phyloP scores from a whole-genome alignment of 352 stramenopile genomes.

The Hyaloperonospora arabidopsidis region DNA sequence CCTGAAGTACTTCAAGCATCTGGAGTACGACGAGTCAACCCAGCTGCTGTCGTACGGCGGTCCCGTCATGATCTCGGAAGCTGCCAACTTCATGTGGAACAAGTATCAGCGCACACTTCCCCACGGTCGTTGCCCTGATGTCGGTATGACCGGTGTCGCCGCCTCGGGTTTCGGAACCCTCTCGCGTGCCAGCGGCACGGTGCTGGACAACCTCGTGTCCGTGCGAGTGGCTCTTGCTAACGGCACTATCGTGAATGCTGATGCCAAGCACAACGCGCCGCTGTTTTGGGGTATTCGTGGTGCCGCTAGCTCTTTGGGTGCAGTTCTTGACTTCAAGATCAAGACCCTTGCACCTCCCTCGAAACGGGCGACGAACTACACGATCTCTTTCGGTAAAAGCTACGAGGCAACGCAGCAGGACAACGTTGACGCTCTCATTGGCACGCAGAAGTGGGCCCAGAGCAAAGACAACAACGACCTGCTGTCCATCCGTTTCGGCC shows the following conservation, averaged over 20 bases:
- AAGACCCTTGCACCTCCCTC: conserved; percentile 15
- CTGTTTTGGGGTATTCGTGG: conserved; percentile 23
- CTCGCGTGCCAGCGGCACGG: conserved; percentile 16
- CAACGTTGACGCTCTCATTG: conserved; percentile 19
- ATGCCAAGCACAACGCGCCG: conserved; percentile 16
- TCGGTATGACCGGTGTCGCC: conserved; percentile 25
- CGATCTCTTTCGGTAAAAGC: conserved; percentile 16
- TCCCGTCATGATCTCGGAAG: conserved; percentile 26
- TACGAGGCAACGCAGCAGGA: conserved; percentile 18
- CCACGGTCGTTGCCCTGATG: conserved; percentile 23
- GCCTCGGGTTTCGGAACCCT: conserved; percentile 22
- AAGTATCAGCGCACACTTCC: conserved; percentile 12
- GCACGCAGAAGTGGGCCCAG: conserved; percentile 18
- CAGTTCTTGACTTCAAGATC: conserved; percentile 22
- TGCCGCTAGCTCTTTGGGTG: conserved; percentile 22
- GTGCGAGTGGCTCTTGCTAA: conserved; percentile 23
- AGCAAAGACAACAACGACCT: conserved; percentile 24
- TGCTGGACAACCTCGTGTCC: conserved; percentile 22
- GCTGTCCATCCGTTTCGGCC: conserved; percentile 19
- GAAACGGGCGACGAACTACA: conserved; percentile 11
- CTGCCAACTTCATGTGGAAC: conserved; percentile 18
- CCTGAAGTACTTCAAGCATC: conserved; percentile 18
- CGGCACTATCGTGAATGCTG: conserved; percentile 19
- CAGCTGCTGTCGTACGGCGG: conserved; percentile 21
- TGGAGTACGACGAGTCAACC: conserved; percentile 16